phyloP scores from a whole-genome alignment of 108 stramenopile species.

The Skeletonema costatum region DNA sequence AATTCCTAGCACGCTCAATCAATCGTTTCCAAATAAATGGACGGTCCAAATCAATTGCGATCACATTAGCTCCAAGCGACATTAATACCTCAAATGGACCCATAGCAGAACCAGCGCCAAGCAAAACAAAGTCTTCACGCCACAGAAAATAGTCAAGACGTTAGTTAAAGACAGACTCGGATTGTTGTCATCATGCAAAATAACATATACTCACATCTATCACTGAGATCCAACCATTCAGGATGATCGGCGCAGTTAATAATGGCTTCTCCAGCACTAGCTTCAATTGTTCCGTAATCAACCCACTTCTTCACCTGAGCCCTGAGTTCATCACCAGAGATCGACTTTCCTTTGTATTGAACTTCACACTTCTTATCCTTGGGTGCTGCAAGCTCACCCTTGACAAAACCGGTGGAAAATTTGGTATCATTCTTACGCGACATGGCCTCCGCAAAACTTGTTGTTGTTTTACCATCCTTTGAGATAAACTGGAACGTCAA shows the following conservation, averaged over 20 bases:
- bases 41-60: slow-evolving; percentile 95
- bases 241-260: slow-evolving; percentile 82
- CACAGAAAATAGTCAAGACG: background rate
- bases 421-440: slow-evolving; percentile 62
- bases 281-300: slow-evolving; percentile 94
- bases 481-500: slow-evolving; percentile 92
- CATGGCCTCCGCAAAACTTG: slow-evolving; percentile 87
- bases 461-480: slow-evolving; percentile 69
- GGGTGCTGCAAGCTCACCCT: slow-evolving; percentile 55
- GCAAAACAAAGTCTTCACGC: slow-evolving; percentile 83
- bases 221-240: slow-evolving; percentile 85
- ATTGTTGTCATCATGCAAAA: background rate
- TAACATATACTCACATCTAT: slow-evolving; percentile 43
- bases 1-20: slow-evolving; percentile 78
- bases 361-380: slow-evolving; percentile 66
- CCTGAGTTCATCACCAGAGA: slow-evolving; percentile 81
- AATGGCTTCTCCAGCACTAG: slow-evolving; percentile 93
- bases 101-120: slow-evolving; percentile 98
- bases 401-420: slow-evolving; percentile 86
- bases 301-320: slow-evolving; percentile 92
- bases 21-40: slow-evolving; percentile 90
- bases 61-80: slow-evolving; percentile 93
- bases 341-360: slow-evolving; percentile 90
- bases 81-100: slow-evolving; percentile 94
- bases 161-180: background rate